Percentiles rank a stretch among this genome's conserved stretches.
Conservation (phyloP, 345 rosid species). For the Psidium friedrichsthalianum region DNA sequence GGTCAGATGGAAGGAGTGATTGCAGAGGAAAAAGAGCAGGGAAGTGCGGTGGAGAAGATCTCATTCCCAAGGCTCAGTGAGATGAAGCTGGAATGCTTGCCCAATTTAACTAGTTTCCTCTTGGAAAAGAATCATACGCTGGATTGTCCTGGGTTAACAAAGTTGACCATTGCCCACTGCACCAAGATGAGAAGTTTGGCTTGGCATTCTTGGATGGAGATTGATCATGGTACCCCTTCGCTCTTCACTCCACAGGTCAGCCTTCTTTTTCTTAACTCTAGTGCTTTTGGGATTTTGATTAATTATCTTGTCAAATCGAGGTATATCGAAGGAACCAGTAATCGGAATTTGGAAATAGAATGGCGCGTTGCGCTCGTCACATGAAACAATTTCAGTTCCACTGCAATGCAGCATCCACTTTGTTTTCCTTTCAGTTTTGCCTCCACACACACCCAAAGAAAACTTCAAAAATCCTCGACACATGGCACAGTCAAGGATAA, state of each 20-base stretch:
- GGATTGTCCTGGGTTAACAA: fast-evolving
- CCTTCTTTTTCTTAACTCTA: fast-evolving
- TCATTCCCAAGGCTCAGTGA: fast-evolving
- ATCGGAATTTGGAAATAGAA: background rate
- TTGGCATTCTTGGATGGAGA: background rate
- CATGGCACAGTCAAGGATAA: background rate
- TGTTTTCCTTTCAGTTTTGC: background rate
- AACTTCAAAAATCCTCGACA: background rate
- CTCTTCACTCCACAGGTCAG: background rate
- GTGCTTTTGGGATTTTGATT: background rate
- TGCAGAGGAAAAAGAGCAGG: background rate
- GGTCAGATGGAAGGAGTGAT: background rate
- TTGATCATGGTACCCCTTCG: background rate
- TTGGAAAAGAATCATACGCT: fast-evolving
- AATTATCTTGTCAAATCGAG: background rate
- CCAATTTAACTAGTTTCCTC: background rate
- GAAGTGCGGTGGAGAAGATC: fast-evolving
- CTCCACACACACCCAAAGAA: no score
- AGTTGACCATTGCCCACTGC: background rate
- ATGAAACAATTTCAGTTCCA: fast-evolving
- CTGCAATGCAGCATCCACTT: fast-evolving
- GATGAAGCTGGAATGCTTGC: background rate
- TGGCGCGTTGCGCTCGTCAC: background rate
- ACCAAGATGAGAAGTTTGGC: background rate
- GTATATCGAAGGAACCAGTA: fast-evolving